phyloP scores from a whole-genome alignment of 441 rosid genomes.

The Gossypium lobatum region DNA sequence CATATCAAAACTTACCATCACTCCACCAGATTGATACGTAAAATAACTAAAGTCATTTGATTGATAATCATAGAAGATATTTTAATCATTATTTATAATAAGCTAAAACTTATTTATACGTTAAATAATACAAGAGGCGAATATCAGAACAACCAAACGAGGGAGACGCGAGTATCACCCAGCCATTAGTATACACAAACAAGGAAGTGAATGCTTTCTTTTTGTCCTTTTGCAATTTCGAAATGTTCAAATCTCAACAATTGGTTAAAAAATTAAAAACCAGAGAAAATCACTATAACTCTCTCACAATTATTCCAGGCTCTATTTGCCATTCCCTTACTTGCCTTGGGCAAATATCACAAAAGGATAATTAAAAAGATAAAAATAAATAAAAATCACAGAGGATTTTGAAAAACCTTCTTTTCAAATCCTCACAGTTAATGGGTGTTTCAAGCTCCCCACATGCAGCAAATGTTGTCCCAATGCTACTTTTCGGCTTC shows the following conservation, averaged over 20 bases:
- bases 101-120: no score
- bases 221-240: neutral
- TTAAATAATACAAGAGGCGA: no score
- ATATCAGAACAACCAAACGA: no score
- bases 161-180: no score
- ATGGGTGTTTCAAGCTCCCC: constrained; percentile 57
- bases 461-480: constrained; percentile 74
- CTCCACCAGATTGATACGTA: no score
- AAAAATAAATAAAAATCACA: neutral
- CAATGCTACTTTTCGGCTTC: constrained; percentile 54
- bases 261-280: neutral
- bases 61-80: no score
- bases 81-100: no score
- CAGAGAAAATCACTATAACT: neutral
- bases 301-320: constrained; percentile 9
- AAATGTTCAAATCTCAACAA: neutral
- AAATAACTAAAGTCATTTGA: no score
- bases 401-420: constrained; percentile 10
- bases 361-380: neutral
- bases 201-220: neutral
- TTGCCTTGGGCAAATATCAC: neutral
- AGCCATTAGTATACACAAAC: neutral
- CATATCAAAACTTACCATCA: no score
- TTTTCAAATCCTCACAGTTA: constrained; percentile 52
- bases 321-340: neutral